These are phyloP conservation scores for Phlyctochytrium bullatum DNA, from an alignment of 192 early-diverging fungal genomes.

Conservation along the genomic window DNA sequence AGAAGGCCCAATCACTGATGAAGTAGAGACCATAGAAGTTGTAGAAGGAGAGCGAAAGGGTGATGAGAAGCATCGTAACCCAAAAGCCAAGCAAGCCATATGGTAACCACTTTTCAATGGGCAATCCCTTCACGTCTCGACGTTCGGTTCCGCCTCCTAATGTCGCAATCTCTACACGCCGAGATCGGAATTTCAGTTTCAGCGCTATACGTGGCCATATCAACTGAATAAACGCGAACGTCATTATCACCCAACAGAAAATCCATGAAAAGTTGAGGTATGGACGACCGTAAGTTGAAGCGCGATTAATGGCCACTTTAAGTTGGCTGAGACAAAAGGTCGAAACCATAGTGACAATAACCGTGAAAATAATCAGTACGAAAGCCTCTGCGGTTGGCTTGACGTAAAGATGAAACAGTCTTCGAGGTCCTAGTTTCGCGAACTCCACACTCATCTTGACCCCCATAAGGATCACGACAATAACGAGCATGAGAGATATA, in stretches of 20 bases:
- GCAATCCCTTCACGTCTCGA: slow-evolving; percentile 6
- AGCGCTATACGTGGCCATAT: slow-evolving; percentile 36
- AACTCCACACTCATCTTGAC: slow-evolving; percentile 19
- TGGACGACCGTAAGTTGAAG: slow-evolving; percentile 39
- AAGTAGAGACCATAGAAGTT: slow-evolving; percentile 22
- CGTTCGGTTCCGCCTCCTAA: not conserved
- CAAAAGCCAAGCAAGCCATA: slow-evolving; percentile 32
- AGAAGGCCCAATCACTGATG: slow-evolving; percentile 31
- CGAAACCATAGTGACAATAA: slow-evolving; percentile 3
- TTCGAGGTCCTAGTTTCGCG: slow-evolving; percentile 9
- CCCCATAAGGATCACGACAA: not conserved
- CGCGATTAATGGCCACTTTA: slow-evolving; percentile 33
- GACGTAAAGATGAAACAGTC: slow-evolving; percentile 15
- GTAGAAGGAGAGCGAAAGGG: not conserved
- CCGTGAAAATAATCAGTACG: slow-evolving; percentile 16
- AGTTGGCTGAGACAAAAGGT: slow-evolving; percentile 18
- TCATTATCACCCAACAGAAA: slow-evolving; percentile 10
- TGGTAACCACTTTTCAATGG: slow-evolving; percentile 29
- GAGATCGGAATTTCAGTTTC: slow-evolving; percentile 10
- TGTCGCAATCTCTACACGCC: not conserved
- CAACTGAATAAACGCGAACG: slow-evolving; percentile 21
- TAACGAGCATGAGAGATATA: slow-evolving; percentile 22
- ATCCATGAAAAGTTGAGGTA: slow-evolving; percentile 35
- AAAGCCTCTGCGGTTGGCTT: slow-evolving; percentile 33
- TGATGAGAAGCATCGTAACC: slow-evolving; percentile 19